Evolutionary conservation across 768 basidiomycete genomes (phyloP).

Genomic region (Tulasnella sp.): DNA sequence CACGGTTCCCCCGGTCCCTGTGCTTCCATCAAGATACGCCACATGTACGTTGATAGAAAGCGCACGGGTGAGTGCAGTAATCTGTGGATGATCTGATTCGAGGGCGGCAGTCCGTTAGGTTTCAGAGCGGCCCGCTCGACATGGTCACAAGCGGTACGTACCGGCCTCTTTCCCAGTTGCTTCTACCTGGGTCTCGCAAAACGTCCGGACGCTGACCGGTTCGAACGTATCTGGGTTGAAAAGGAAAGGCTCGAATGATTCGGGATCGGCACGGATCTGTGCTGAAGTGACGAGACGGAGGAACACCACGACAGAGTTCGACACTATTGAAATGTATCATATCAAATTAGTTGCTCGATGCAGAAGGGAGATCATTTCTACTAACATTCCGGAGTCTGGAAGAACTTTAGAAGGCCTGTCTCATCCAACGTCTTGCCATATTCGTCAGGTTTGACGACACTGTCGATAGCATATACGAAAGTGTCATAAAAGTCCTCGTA

Average conservation of each 20-base stretch:
- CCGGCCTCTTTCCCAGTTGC: slow-evolving; percentile 69
- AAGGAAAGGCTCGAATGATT: slow-evolving; percentile 59
- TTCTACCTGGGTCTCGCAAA: slow-evolving; percentile 72
- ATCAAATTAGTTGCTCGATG: background rate
- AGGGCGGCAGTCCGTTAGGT: slow-evolving; percentile 10
- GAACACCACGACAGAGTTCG: slow-evolving; percentile 67
- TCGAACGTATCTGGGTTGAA: slow-evolving; percentile 62
- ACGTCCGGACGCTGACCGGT: slow-evolving; percentile 46
- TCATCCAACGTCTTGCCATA: slow-evolving; percentile 31
- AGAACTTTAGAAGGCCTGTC: slow-evolving; percentile 36
- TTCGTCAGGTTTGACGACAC: slow-evolving; percentile 32
- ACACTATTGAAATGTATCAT: slow-evolving; percentile 34
- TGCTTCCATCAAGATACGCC: slow-evolving; percentile 46
- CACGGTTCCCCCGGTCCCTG: slow-evolving; percentile 38
- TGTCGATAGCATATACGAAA: slow-evolving; percentile 43
- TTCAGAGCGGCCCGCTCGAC: background rate
- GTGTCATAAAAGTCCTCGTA: slow-evolving; percentile 56
- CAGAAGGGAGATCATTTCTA: background rate
- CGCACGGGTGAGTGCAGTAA: slow-evolving; percentile 62
- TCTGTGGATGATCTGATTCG: slow-evolving; percentile 63
- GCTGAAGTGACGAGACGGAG: slow-evolving; percentile 77
- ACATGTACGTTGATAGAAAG: slow-evolving; percentile 57
- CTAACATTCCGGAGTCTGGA: slow-evolving; percentile 45
- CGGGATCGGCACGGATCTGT: slow-evolving; percentile 56
- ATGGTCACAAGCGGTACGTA: slow-evolving; percentile 21